Evolutionary conservation across 305 asterid genomes (phyloP).

Genomic region (Solanum hybrid): DNA sequence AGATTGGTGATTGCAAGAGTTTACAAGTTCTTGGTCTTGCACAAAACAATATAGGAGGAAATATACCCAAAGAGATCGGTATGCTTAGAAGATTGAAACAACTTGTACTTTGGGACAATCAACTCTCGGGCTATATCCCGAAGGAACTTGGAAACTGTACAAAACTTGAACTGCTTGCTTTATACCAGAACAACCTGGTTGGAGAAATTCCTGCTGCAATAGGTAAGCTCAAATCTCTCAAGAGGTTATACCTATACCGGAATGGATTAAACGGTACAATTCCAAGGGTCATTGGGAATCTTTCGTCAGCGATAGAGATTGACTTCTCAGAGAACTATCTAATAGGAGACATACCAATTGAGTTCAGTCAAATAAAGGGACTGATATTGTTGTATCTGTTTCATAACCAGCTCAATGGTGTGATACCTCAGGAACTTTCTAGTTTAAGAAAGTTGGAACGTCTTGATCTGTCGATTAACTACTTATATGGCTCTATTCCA

Average conservation of each 20-base stretch:
- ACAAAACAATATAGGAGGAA: conserved; percentile 56
- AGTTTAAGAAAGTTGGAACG: not conserved
- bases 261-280: conserved; percentile 67
- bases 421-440: not conserved
- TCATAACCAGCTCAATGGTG: not conserved
- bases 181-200: conserved; percentile 60
- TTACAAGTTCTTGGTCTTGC: conserved; percentile 70
- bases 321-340: conserved; percentile 80
- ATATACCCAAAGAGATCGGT: conserved; percentile 65
- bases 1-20: conserved; percentile 47
- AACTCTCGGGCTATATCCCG: conserved; percentile 61
- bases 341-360: conserved; percentile 63
- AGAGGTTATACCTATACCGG: conserved; percentile 46
- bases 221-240: conserved; percentile 37
- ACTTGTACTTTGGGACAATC: conserved; percentile 61
- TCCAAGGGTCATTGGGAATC: conserved; percentile 73
- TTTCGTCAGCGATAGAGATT: conserved; percentile 40
- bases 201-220: conserved; percentile 73
- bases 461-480: not conserved
- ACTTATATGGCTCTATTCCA: not conserved
- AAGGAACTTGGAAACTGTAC: conserved; percentile 69
- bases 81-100: conserved; percentile 42
- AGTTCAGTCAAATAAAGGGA: conserved; percentile 38
- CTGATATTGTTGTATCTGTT: not conserved
- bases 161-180: conserved; percentile 54